These are phyloP conservation scores for Exophiala dermatitidis DNA, from an alignment of 2,329 filamentous ascomycete genomes.

Conservation along the genomic window DNA sequence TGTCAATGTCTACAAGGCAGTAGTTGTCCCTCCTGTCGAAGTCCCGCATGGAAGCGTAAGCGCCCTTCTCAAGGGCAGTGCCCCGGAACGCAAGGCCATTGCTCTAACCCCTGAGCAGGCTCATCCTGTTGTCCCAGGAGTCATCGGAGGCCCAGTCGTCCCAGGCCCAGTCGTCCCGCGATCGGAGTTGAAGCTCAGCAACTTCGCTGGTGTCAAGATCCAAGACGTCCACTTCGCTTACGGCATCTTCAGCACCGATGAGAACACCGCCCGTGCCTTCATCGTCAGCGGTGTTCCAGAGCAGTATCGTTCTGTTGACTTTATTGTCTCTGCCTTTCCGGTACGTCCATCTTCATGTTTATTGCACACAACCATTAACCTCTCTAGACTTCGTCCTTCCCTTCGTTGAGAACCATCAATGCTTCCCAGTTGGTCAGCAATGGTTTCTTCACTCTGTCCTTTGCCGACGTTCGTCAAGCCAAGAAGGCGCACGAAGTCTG, in stretches of 20 bases:
- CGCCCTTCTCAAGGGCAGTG: conserved; percentile 6
- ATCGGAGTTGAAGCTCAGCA: not conserved
- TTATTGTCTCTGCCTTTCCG: conserved; percentile 34
- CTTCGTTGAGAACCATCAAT: conserved; percentile 35
- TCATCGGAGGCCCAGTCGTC: not conserved
- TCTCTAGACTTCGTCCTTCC: conserved; percentile 24
- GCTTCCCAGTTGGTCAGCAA: conserved; percentile 32
- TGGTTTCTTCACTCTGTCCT: conserved; percentile 48
- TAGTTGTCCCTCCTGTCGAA: not conserved
- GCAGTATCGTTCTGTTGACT: conserved; percentile 31
- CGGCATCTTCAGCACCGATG: conserved; percentile 24
- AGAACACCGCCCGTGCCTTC: conserved; percentile 19
- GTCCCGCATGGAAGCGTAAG: conserved; percentile 3
- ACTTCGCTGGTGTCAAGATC: conserved; percentile 4
- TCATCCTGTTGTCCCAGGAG: conserved; percentile 2
- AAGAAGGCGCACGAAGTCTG: conserved; percentile 45
- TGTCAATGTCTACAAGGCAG: too few relatives aligned
- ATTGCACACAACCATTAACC: not conserved
- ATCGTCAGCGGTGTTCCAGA: conserved; percentile 26
- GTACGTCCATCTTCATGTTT: conserved; percentile 28
- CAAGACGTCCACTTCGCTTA: conserved; percentile 12
- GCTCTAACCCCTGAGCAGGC: conserved; percentile 4
- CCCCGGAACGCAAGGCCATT: conserved; percentile 3
- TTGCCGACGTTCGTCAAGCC: conserved; percentile 56
- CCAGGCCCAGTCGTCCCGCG: too few relatives aligned